Conservation (phyloP, 345 rosid species). For the Ceriops decandra region DNA sequence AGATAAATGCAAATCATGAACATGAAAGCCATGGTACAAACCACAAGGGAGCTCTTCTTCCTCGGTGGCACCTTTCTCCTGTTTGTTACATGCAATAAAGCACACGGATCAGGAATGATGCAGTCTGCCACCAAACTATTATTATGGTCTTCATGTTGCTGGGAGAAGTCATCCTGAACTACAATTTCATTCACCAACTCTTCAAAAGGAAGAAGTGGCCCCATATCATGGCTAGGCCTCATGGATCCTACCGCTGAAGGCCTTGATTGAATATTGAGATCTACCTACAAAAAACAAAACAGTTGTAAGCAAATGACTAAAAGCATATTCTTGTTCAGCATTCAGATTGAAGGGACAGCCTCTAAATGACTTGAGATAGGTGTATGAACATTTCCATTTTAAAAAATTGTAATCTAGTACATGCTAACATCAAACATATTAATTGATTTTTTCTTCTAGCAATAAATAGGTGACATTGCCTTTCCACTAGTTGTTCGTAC, state of each 20-base stretch:
- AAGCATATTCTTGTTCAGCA: no score
- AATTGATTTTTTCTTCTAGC: no score
- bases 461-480: no score
- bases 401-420: no score
- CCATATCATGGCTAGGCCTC: conserved; percentile 43
- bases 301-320: not conserved
- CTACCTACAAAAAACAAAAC: conserved; percentile 40
- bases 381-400: no score
- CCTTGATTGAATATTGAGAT: conserved; percentile 37
- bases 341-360: no score
- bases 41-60: conserved; percentile 54
- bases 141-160: conserved; percentile 38
- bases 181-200: conserved; percentile 50
- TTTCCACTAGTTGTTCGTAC: no score
- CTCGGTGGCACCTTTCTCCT: conserved; percentile 61
- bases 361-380: no score
- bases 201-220: conserved; percentile 67
- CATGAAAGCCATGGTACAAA: conserved; percentile 39
- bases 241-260: conserved; percentile 44
- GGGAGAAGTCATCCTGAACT: conserved; percentile 29
- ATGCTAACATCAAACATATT: no score
- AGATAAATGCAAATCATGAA: conserved; percentile 15
- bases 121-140: conserved; percentile 35
- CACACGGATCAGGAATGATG: conserved; percentile 65
- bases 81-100: conserved; percentile 69